phyloP scores from a whole-genome alignment of 202 grass and related monocot species.

The Carex sylvatica region DNA sequence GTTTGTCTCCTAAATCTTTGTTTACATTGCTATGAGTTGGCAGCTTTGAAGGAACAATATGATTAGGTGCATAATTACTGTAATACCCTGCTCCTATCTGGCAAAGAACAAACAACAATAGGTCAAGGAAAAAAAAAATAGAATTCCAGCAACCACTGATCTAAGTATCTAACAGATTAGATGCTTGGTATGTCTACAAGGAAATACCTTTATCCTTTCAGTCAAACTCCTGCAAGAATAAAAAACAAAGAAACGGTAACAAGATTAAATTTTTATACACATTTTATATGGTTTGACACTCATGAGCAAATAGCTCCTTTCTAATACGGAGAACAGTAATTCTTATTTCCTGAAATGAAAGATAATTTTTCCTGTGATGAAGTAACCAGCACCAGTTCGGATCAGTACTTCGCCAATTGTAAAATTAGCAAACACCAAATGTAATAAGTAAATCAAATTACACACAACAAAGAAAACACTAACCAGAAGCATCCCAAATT shows the following conservation, averaged over 20 bases:
- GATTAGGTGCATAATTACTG: slow-evolving; percentile 34
- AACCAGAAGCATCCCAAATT: not conserved
- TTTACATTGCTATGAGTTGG: slow-evolving; percentile 22
- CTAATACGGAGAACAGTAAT: not conserved
- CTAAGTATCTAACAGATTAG: not conserved
- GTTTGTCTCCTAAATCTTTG: slow-evolving; percentile 8
- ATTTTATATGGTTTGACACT: not conserved
- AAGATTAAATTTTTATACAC: not conserved
- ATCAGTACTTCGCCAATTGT: not conserved
- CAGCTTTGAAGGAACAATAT: slow-evolving; percentile 26
- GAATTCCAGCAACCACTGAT: not conserved
- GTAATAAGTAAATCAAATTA: not conserved
- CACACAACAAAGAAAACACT: not conserved
- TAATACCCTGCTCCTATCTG: slow-evolving; percentile 41
- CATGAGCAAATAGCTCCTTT: not conserved
- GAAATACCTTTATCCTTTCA: slow-evolving; percentile 1
- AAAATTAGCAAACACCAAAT: not conserved
- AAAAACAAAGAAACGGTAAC: not conserved
- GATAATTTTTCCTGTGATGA: not conserved
- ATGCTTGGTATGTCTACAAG: not conserved
- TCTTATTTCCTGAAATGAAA: not conserved
- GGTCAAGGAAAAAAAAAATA: not conserved
- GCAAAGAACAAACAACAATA: slow-evolving; percentile 12
- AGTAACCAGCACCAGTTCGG: not conserved
- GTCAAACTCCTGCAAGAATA: slow-evolving; percentile 14